These are phyloP conservation scores for Euphrasia confusa DNA, from an alignment of 257 asterid species.

Conservation along the genomic window DNA sequence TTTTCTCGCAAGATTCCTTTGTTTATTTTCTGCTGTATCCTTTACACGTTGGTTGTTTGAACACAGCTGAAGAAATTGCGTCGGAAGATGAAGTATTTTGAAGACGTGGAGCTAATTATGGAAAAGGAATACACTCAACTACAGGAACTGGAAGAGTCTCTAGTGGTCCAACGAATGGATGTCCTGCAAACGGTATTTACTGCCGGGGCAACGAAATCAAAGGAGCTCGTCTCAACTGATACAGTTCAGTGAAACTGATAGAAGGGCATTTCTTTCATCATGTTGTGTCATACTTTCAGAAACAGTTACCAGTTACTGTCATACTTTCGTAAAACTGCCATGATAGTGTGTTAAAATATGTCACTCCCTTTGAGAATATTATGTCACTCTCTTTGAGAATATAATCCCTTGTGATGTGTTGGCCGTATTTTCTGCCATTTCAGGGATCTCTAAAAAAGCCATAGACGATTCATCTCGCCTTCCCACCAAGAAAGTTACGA, in stretches of 20 bases:
- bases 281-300: neutral
- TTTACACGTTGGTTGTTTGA: neutral
- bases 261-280: neutral
- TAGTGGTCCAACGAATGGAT: constrained; percentile 45
- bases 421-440: too few relatives aligned
- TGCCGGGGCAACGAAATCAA: constrained; percentile 44
- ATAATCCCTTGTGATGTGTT: neutral
- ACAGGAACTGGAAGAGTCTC: constrained; percentile 52
- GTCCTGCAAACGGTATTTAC: constrained; percentile 45
- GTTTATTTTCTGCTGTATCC: too few relatives aligned
- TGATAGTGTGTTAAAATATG: neutral
- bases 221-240: constrained; percentile 37
- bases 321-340: constrained; percentile 4
- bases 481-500: too few relatives aligned
- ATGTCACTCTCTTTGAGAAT: neutral
- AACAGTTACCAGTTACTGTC: neutral
- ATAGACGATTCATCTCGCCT: too few relatives aligned
- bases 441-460: neutral
- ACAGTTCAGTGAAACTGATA: constrained; percentile 21
- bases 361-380: neutral
- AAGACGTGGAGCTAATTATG: constrained; percentile 60
- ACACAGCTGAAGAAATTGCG: constrained; percentile 58
- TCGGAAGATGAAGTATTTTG: constrained; percentile 52
- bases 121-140: constrained; percentile 47
- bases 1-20: too few relatives aligned